phyloP scores from a whole-genome alignment of 805 yeast genomes.

The Starmerella khaoyaiensis region DNA sequence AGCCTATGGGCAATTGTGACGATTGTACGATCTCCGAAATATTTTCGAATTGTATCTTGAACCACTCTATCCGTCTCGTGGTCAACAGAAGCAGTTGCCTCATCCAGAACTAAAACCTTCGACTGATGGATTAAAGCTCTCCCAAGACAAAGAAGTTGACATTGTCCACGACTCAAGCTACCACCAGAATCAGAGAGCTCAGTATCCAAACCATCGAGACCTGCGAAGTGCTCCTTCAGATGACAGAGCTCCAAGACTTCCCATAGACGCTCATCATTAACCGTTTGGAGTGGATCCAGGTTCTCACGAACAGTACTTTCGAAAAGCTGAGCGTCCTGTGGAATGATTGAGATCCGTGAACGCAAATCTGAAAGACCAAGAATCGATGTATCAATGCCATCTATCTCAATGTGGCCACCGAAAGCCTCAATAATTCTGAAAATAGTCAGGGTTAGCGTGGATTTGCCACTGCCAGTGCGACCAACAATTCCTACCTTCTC shows the following conservation, averaged over 20 bases:
- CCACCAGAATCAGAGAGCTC: conserved; percentile 57
- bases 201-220: conserved; percentile 41
- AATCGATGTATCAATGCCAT: conserved; percentile 49
- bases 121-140: conserved; percentile 61
- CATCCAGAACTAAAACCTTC: conserved; percentile 61
- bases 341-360: conserved; percentile 68
- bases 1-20: conserved; percentile 76
- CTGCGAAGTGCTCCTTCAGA: conserved; percentile 50
- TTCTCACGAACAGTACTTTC: conserved; percentile 78
- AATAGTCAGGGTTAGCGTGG: conserved; percentile 67
- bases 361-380: conserved; percentile 72
- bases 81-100: conserved; percentile 72
- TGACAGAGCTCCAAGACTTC: conserved; percentile 65
- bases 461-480: conserved; percentile 93
- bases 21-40: conserved; percentile 57
- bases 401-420: conserved; percentile 55
- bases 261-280: conserved; percentile 66
- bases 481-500: conserved; percentile 95
- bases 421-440: conserved; percentile 74
- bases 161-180: conserved; percentile 70
- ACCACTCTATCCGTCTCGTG: conserved; percentile 63
- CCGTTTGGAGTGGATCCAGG: conserved; percentile 63
- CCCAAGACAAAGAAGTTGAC: conserved; percentile 66
- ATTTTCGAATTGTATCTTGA: conserved; percentile 59
- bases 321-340: conserved; percentile 87